Evolutionary conservation across 1,139 yeast genomes (phyloP), one percentile per base, ranked within the genome.

Genomic region (Tardiomyces blankii): DNA sequence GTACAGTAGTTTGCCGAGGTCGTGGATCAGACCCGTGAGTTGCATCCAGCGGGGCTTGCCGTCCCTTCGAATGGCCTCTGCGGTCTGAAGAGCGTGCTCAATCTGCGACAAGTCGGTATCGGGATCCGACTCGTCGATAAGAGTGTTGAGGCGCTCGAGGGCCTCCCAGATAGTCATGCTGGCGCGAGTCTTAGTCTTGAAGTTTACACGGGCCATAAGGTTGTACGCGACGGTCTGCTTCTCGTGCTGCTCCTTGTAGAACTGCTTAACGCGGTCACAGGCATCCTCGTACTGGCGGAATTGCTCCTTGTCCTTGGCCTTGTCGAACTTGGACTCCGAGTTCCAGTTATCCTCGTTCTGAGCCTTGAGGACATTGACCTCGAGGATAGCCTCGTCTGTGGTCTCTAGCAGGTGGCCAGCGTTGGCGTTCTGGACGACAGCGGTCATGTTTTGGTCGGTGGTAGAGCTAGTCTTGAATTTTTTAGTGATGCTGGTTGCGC

Each of bases 21-120:
- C 88, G 57, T 81, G 88, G 39, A 81, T 78, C 40, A 81, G 63
- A 0, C 88, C 88, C 6, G 82, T 86, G 18, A 81, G 63, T 60
- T 81, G 88, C 67, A 81, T 80, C 88, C 88, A 81, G 38, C 87
- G 64, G 0, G 88, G 88, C 56, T 78, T 77, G 1, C 76, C 74
- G 54, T 81, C 88, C 48, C 73, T 62, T 53, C 86, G 64, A 44
- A 81, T 81, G 2, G 87, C 86, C 55, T 81, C 87, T 1, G 88
- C 88, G 0, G 88, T 81, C 61, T 81, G 88, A 27, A 81, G 58
- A 0, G 88, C 87, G 60, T 81, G 88, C 55, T 81, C 87, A 43
- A 81, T 81, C 55, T 81, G 88, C 0, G 85, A 78, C 35, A 81
- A 66, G 55, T 81, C 86, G 0, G 87, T 81, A 57, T 81, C 88